Conservation (phyloP, 2,329 filamentous ascomycete species). For the Scytalidium lignicola region DNA sequence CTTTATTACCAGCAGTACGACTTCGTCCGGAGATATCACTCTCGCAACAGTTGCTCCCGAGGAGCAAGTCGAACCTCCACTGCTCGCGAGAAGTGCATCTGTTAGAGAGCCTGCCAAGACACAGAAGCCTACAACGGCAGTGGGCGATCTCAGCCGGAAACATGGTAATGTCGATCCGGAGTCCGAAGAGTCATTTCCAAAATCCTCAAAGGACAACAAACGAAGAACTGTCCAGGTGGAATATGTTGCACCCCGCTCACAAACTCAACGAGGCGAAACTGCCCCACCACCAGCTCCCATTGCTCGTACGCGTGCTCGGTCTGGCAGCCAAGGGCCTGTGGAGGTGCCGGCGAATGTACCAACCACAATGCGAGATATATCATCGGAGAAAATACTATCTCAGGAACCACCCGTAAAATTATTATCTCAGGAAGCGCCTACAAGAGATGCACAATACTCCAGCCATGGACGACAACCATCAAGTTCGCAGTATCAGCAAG, state of each 20-base stretch:
- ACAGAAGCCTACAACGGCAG: conserved; percentile 45
- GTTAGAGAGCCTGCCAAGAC: conserved; percentile 81
- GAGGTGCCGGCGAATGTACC: conserved; percentile 29
- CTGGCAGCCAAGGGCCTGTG: conserved; percentile 48
- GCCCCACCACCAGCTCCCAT: conserved; percentile 26
- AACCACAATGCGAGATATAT: conserved; percentile 30
- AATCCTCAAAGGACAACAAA: conserved; percentile 74
- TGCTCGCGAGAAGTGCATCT: conserved; percentile 80
- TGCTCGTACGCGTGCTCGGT: conserved; percentile 47
- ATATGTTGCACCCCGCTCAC: conserved; percentile 87
- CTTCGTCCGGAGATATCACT: conserved; percentile 77
- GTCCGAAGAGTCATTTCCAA: conserved; percentile 57
- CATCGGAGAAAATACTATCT: conserved; percentile 54
- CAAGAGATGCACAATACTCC: conserved; percentile 43
- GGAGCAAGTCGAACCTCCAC: conserved; percentile 51
- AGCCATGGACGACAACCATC: conserved; percentile 32
- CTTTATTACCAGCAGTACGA: conserved; percentile 94
- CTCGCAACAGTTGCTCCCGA: conserved; percentile 64
- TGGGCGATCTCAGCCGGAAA: conserved; percentile 65
- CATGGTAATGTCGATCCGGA: conserved; percentile 69
- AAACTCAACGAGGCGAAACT: conserved; percentile 63
- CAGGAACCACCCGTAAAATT: conserved; percentile 47
- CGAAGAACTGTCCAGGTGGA: conserved; percentile 94
- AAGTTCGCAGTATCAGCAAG: conserved; percentile 30
- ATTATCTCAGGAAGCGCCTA: conserved; percentile 49